Evolutionary conservation across 768 basidiomycete genomes (phyloP).

Genomic region (Floccularia luteovirens): DNA sequence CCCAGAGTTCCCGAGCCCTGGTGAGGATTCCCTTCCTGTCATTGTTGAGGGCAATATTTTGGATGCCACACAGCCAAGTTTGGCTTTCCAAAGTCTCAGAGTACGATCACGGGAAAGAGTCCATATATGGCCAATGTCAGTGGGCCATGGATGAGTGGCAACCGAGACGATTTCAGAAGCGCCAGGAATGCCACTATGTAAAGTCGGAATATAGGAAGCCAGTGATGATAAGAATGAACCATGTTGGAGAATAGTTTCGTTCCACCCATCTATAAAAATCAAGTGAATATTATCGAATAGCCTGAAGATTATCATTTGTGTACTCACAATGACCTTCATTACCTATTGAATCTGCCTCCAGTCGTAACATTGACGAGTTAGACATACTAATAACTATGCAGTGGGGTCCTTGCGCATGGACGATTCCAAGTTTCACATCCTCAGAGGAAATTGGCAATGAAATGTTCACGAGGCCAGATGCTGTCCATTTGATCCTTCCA

Average conservation of each 20-base stretch:
- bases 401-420: conserved; percentile 63
- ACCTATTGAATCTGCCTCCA: conserved; percentile 57
- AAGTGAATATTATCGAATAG: neutral
- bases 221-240: conserved; percentile 60
- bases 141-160: conserved; percentile 68
- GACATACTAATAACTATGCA: conserved; percentile 55
- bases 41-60: conserved; percentile 34
- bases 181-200: conserved; percentile 35
- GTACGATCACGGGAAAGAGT: conserved; percentile 84
- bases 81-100: conserved; percentile 78
- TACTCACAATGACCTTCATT: conserved; percentile 42
- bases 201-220: conserved; percentile 55
- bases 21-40: conserved; percentile 20
- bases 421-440: conserved; percentile 30
- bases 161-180: conserved; percentile 63
- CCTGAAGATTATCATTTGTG: neutral
- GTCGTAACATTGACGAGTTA: conserved; percentile 58
- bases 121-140: conserved; percentile 70
- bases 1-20: conserved; percentile 20
- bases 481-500: conserved; percentile 49
- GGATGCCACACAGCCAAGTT: conserved; percentile 64
- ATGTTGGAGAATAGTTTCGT: conserved; percentile 56
- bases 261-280: conserved; percentile 55
- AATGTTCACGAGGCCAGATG: conserved; percentile 63
- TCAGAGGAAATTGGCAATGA: conserved; percentile 47